Base-by-base conservation (phyloP, 176 grass and related monocot genomes). In the Panicum miliaceum region DNA sequence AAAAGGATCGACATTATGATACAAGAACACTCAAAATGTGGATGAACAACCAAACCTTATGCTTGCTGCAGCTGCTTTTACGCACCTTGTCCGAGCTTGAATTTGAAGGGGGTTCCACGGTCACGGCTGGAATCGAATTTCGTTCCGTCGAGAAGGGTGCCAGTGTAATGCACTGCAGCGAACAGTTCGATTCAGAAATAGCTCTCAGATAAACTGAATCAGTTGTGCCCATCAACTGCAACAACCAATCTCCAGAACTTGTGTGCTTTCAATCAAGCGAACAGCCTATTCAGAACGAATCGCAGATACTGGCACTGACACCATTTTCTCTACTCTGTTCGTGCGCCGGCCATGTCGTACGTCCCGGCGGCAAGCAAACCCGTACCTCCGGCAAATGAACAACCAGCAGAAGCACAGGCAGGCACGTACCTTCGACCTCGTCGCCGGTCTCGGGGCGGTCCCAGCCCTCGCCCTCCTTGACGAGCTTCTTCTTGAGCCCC, bases 111-210 rank as follows among this genome's bases (percentile, higher is more conserved):
- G n/a, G 86, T 86, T 46, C 79, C 90, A 1, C 95, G 86, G 84
- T 97, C 95, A n/a, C 95, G 90, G 83, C 95, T 97, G 0, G 95
- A 97, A 37, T 97, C 95, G 16, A 97, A 94, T 75, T 97, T 97
- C 7, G 90, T 94, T 2, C 90, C 95, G 32, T 97, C 95, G 25
- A 97, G 84, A 7, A 97, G 90, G 2, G 95, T 97, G 27, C 95
- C 95, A 14, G 92, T 97, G 73, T 97, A 97, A 68, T 94, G 95
- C 73, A 97, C 95, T 97, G 84, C 71, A 37, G 4, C 9, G 1
- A 53, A 27, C 7, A 81, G 23, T 76, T 60, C 1, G 6, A 68
- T 19, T 68, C 2, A 37, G 34, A 75, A 12, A 10, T 22, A 19
- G 26, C 7, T 68, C 29, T 3, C 7, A 15, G 12, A 58, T 20